Conservation (phyloP, 441 rosid species). For the Mallotus repandus region DNA sequence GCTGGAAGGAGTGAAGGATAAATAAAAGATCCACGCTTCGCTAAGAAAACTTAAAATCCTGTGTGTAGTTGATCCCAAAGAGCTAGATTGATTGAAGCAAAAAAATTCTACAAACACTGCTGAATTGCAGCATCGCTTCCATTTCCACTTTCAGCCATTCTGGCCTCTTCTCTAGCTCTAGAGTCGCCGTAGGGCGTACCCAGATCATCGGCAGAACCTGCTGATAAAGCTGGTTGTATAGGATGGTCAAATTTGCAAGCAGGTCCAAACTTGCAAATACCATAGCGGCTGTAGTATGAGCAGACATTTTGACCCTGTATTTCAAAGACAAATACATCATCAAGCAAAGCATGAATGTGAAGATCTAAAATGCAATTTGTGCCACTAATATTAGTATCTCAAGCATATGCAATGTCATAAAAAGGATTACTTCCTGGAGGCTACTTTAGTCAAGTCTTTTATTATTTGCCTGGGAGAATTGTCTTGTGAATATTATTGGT, state of each 20-base stretch:
- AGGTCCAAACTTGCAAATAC: conserved; percentile 94
- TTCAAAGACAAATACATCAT: conserved; percentile 3
- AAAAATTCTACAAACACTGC: conserved; percentile 40
- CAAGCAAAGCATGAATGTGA: neutral
- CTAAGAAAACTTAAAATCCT: conserved; percentile 20
- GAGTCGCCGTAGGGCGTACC: conserved; percentile 28
- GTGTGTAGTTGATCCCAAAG: conserved; percentile 22
- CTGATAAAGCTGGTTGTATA: conserved; percentile 30
- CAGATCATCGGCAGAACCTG: conserved; percentile 32
- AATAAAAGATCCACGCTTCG: conserved; percentile 20
- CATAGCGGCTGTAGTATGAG: conserved; percentile 82
- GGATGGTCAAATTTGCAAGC: conserved; percentile 94
- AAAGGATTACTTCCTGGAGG: neutral
- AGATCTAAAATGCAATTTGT: neutral
- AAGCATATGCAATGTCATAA: neutral
- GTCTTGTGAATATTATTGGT: neutral
- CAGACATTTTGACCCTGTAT: conserved; percentile 76
- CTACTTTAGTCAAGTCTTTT: neutral
- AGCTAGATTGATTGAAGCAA: conserved; percentile 16
- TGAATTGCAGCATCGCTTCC: conserved; percentile 29
- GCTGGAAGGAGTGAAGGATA: conserved; percentile 25
- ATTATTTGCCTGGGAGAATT: neutral
- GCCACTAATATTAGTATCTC: neutral
- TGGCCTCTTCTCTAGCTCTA: conserved; percentile 25
- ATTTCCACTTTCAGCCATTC: conserved; percentile 28